phyloP scores from a whole-genome alignment of 345 rosid genomes.

The Balakata baccata region DNA sequence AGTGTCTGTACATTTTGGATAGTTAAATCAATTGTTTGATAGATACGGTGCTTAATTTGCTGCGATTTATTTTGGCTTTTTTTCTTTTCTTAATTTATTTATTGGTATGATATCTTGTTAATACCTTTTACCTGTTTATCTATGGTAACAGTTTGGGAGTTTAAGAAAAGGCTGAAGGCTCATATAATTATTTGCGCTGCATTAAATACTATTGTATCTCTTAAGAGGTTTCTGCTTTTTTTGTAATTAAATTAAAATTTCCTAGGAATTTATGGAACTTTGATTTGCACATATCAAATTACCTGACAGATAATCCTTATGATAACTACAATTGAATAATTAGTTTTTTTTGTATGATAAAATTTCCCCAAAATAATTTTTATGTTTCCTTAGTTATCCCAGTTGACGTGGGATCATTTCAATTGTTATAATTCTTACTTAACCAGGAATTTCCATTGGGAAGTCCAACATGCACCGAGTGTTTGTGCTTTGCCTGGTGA shows the following conservation, averaged over 20 bases:
- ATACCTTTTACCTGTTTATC: not conserved
- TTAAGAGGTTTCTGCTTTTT: not conserved
- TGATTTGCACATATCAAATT: constrained; percentile 8
- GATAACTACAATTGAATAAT: not conserved
- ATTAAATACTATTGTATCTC: not conserved
- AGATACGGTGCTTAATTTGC: not conserved
- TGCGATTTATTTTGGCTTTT: not conserved
- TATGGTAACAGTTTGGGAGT: not conserved
- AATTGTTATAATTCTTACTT: not conserved
- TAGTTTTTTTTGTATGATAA: not conserved
- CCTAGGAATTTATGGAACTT: not conserved
- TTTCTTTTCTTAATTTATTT: not conserved
- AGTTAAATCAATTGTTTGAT: not conserved
- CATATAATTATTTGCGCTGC: not conserved
- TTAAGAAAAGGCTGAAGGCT: not conserved
- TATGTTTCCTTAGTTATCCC: not conserved
- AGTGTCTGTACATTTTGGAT: not conserved
- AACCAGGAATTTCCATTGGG: not conserved
- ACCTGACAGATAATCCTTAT: not conserved
- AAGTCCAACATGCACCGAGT: not conserved
- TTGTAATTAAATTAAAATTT: not conserved
- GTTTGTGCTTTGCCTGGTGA: not conserved
- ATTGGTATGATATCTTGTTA: not conserved
- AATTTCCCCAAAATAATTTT: not conserved
- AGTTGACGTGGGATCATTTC: not conserved